Percentiles rank a stretch among this genome's conserved stretches.
These are phyloP conservation scores for Candolleomyces aberdarensis DNA, from an alignment of 768 basidiomycete species.

Conservation along the genomic window DNA sequence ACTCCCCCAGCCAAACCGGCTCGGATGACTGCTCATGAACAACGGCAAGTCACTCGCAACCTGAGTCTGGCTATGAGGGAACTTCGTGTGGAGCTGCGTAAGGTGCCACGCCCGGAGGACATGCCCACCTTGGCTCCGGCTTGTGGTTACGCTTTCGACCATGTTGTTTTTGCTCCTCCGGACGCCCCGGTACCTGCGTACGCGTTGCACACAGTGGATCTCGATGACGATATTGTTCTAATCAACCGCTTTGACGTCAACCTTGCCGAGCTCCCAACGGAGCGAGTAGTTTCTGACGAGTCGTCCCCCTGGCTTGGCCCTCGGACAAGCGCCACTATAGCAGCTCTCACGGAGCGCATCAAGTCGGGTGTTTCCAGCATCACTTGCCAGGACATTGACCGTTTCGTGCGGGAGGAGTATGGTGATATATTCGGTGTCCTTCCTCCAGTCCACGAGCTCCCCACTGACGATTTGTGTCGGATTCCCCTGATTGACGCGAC, in stretches of 20 bases:
- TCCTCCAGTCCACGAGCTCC: slow-evolving; percentile 13
- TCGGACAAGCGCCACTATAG: background rate
- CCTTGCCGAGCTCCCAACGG: no score
- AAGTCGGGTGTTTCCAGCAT: background rate
- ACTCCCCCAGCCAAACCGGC: background rate
- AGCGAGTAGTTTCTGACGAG: background rate
- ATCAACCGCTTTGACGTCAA: no score
- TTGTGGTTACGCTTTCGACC: background rate
- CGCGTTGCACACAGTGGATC: no score
- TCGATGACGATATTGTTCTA: no score
- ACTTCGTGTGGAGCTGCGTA: background rate
- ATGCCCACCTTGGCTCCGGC: background rate
- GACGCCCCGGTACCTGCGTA: no score
- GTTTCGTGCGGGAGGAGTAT: background rate
- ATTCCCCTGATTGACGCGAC: slow-evolving; percentile 25
- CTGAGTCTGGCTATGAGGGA: background rate
- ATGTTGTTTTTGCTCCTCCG: no score
- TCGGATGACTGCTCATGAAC: no score
- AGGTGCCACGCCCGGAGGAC: background rate
- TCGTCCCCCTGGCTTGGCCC: background rate
- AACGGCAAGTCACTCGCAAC: no score
- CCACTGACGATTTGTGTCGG: background rate
- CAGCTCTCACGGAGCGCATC: background rate
- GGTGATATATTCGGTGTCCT: slow-evolving; percentile 13
- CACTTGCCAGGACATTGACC: background rate